Base-by-base conservation (phyloP, 345 rosid species). In the Salix purpurea region DNA sequence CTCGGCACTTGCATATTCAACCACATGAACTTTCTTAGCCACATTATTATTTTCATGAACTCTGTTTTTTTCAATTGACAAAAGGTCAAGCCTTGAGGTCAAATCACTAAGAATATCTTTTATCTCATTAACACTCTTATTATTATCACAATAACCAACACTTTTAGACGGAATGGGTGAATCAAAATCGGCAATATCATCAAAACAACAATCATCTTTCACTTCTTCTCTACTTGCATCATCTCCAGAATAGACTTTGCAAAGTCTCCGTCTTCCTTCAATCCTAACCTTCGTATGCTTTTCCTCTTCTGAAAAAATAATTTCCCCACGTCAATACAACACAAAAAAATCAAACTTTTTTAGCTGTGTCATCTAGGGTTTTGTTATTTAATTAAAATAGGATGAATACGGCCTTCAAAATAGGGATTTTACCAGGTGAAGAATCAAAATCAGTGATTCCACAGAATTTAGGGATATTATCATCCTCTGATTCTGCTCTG, bases 31-130 rank as follows among this genome's bases (percentile, higher is more conserved):
- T 30, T 65, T 77, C 34, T 78, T 71, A 44, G 37, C 79, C 19
- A 69, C 18, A 30, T 74, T 72, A 84, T 64, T 65, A 40, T 34
- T 85, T 76, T 77, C 73, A 52, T 91, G 86, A 19, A 36, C 78
- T 76, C 69, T 72, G 74, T 74, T 89, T 83, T 84, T 92, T 80
- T 96, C 87, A 78, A 96, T 91, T 3, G 97, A 91, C 85, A 92
- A 72, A 37, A 91, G 80, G 72, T 89, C 95, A 70, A 96, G 91
- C 91, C 84, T 91, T 3, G 91, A 84, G 80, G 86, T 93, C 84
- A 96, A 82, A 65, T 89, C 91, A 75, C 86, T 86, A 71, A 96
- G 89, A 82, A 92, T 91, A 87, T 92, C 92, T 84, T 91, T 86
- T 72, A 96, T 91, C 76, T 93, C 92, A 82, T 79, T 83, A 34